Conservation (phyloP, 345 rosid species). For the Eucalyptus shirleyi region DNA sequence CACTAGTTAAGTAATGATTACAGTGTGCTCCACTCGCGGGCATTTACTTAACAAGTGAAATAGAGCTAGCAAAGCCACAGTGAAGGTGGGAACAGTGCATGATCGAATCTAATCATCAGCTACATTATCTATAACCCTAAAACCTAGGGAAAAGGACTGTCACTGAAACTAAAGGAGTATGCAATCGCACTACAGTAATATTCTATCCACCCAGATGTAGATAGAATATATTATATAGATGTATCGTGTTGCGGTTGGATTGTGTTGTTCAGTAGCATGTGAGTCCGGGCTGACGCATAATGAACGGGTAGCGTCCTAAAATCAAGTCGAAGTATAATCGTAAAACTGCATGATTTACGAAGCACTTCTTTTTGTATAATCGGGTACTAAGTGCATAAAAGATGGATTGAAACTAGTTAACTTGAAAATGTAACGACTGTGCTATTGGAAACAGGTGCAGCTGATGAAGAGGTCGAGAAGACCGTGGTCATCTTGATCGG, state of each 20-base stretch:
- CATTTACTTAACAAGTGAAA: not conserved
- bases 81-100: not conserved
- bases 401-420: too few relatives aligned
- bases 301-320: not conserved
- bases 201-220: not conserved
- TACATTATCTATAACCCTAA: not conserved
- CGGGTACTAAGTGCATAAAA: not conserved
- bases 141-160: not conserved
- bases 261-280: not conserved
- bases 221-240: too few relatives aligned
- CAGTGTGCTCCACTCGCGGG: not conserved
- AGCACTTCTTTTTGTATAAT: not conserved
- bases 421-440: not conserved
- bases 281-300: not conserved
- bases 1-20: not conserved
- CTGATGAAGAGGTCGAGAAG: conserved; percentile 64
- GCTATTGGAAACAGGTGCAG: not conserved
- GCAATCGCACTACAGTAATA: not conserved
- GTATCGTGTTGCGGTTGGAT: not conserved
- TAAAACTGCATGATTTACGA: not conserved
- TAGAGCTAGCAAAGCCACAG: not conserved
- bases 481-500: conserved; percentile 85
- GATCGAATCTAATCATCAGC: not conserved
- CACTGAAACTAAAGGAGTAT: not conserved
- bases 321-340: not conserved